These are phyloP conservation scores for Neurospora sp. DNA, from an alignment of 2,329 filamentous ascomycete species.

Conservation along the genomic window DNA sequence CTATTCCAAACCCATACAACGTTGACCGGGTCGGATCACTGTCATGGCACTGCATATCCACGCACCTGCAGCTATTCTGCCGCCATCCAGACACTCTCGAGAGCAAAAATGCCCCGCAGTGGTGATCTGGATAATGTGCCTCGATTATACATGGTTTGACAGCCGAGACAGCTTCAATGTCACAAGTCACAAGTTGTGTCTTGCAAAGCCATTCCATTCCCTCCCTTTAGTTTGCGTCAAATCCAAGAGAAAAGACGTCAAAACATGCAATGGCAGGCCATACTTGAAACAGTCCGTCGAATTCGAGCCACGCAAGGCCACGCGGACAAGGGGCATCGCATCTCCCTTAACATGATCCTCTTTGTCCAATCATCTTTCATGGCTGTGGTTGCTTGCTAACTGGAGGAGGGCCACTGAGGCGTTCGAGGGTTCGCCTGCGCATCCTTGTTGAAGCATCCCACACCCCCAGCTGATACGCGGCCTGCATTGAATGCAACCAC, in stretches of 20 bases:
- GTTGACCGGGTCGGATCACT: not conserved
- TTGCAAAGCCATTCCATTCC: not conserved
- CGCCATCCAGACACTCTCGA: not conserved
- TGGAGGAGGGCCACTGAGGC: not conserved
- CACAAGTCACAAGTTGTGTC: not conserved
- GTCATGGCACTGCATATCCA: not conserved
- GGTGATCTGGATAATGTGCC: not conserved
- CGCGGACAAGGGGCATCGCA: not conserved
- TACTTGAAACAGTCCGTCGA: not conserved
- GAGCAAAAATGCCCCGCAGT: not conserved
- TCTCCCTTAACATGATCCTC: not conserved
- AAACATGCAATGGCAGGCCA: not conserved
- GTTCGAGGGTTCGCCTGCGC: not conserved
- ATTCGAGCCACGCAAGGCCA: not conserved
- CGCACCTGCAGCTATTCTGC: not conserved
- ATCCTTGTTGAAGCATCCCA: not conserved
- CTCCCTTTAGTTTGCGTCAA: not conserved
- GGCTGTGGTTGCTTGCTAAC: not conserved
- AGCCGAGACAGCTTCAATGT: not conserved
- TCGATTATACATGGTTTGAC: not conserved
- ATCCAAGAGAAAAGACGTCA: not conserved
- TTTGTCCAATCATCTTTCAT: not conserved
- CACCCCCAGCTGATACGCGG: not conserved
- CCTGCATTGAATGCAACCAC: not conserved
- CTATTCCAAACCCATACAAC: not conserved